Evolutionary conservation across 331 rosid genomes (phyloP), one percentile per base, ranked within the genome.

Genomic region (Pyrus hybrid): DNA sequence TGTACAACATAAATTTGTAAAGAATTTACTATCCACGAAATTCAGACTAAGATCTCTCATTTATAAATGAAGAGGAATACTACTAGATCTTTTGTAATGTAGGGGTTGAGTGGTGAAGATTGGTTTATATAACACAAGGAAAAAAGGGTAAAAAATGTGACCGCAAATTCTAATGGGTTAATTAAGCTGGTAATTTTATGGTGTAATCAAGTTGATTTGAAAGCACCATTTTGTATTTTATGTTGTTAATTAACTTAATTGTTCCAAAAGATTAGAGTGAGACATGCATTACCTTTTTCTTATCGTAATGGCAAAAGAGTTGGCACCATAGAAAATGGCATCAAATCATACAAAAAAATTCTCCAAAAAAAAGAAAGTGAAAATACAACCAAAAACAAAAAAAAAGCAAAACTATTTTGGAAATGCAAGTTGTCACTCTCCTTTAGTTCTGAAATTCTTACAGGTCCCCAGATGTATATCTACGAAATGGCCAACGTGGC

Each of bases 401-500:
- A 25, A 61, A 23, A 17, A 6, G n/a, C n/a, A 3, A 25, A 13
- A 5, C n/a, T 8, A 60, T 60, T 21, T 57, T 54, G 11, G 20
- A 43, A 13, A 43, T 2, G 51, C 4, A 43, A 11, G 51, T 13
- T 13, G 14, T 43, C 49, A 10, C 3, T 43, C 49, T 30, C 33
- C 33, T 30, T 5, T 7, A 2, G 37, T 33, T 1, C 10, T 33
- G 37, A 2, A 33, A 33, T 33, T 33, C 37, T 33, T 33, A 7
- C 37, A 33, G 1, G 37, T 7, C 41, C 0, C 41, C 10, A 33
- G 10, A 7, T 7, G 3, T 33, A 33, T 2, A 33, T 33, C 41
- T 8, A 32, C 7, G 35, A 35, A 17, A 51, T 18, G 8, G 21
- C 62, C 86, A 74, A 87, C 89, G 90, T 81, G 92, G 82, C 88